Conservation (phyloP, 164 flowering plant species). For the Vitis rupestris region DNA sequence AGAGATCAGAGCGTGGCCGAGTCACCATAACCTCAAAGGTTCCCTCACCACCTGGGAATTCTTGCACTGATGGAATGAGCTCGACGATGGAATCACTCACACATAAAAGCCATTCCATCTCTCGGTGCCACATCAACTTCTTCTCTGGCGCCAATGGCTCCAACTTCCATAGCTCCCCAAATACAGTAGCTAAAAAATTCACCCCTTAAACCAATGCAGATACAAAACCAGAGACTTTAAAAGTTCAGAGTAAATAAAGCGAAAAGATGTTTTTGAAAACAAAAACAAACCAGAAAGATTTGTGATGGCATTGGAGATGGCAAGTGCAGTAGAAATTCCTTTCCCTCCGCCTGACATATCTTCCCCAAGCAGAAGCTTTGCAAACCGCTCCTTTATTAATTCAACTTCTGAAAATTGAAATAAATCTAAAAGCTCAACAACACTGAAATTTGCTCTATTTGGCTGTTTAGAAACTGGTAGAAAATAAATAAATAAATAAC, state of each 20-base stretch:
- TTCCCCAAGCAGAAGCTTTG: conserved; percentile 81
- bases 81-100: conserved; percentile 79
- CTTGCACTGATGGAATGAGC: conserved; percentile 63
- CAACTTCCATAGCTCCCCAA: conserved; percentile 81
- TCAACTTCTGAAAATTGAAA: conserved; percentile 46
- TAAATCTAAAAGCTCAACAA: not conserved
- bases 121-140: conserved; percentile 72
- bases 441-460: not conserved
- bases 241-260: not conserved
- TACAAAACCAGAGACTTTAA: not conserved
- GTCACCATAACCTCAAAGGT: conserved; percentile 77
- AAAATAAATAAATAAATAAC: not conserved
- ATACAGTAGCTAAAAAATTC: conserved; percentile 55
- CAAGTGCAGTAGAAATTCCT: conserved; percentile 81
- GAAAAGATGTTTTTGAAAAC: not conserved
- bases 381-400: conserved; percentile 81
- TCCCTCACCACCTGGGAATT: conserved; percentile 62
- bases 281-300: conserved; percentile 58
- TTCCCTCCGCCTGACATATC: conserved; percentile 92
- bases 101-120: conserved; percentile 82
- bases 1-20: conserved; percentile 65
- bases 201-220: too few relatives aligned
- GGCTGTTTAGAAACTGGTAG: not conserved
- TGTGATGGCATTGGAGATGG: conserved; percentile 84
- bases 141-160: conserved; percentile 68